phyloP scores from a whole-genome alignment of 2,329 filamentous ascomycete species.

The Colletotrichum lini region DNA sequence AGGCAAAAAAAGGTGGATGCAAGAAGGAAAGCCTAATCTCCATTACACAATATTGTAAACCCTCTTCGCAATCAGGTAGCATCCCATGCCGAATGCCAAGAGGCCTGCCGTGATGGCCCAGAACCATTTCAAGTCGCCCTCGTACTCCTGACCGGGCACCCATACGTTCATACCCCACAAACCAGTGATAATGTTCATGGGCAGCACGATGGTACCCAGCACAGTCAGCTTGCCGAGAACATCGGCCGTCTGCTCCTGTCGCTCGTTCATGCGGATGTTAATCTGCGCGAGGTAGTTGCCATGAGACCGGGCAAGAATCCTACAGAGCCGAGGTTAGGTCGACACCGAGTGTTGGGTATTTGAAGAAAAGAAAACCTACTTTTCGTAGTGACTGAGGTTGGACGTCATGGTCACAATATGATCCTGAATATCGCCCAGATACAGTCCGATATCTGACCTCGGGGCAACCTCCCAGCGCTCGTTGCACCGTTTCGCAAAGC shows the following conservation, averaged over 20 bases:
- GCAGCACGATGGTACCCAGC: slow-evolving; percentile 94
- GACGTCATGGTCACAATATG: slow-evolving; percentile 99
- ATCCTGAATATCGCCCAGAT: slow-evolving; percentile 98
- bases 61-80: slow-evolving; percentile 86
- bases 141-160: slow-evolving; percentile 91
- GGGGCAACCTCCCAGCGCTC: slow-evolving; percentile 98
- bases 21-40: not conserved
- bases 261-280: slow-evolving; percentile 98
- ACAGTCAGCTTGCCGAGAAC: slow-evolving; percentile 96
- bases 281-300: slow-evolving; percentile 99
- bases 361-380: slow-evolving; percentile 68
- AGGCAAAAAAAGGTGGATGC: too few relatives aligned
- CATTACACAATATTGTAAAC: slow-evolving; percentile 82
- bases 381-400: slow-evolving; percentile 96
- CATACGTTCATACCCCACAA: slow-evolving; percentile 99
- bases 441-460: slow-evolving; percentile 95
- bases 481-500: slow-evolving; percentile 97
- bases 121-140: slow-evolving; percentile 83
- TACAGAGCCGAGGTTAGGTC: slow-evolving; percentile 52
- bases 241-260: slow-evolving; percentile 95
- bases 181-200: slow-evolving; percentile 99
- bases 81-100: slow-evolving; percentile 82
- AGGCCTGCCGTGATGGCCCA: slow-evolving; percentile 81
- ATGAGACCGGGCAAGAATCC: slow-evolving; percentile 91
- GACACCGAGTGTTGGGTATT: too few relatives aligned